These are phyloP conservation scores for Euclidium syriacum DNA, from an alignment of 345 rosid species.

Conservation along the genomic window DNA sequence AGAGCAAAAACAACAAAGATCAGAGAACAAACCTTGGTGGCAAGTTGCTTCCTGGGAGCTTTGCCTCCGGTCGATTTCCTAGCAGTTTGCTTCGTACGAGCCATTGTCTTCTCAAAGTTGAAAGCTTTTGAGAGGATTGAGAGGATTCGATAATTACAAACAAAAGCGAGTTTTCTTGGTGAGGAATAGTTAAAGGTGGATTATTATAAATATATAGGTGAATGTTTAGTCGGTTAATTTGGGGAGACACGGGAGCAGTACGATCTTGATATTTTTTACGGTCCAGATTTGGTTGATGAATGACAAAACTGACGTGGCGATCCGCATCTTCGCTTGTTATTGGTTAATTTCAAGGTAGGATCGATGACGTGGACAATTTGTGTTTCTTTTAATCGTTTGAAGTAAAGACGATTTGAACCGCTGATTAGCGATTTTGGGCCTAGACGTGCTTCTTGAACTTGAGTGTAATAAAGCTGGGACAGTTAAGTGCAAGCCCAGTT, in stretches of 20 bases:
- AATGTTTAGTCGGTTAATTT: slow-evolving; percentile 20
- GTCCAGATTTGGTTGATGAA: not conserved
- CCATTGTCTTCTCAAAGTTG: slow-evolving; percentile 34
- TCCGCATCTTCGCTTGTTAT: not conserved
- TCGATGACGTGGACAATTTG: slow-evolving; percentile 24
- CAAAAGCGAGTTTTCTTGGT: not conserved
- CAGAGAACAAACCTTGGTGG: slow-evolving; percentile 39
- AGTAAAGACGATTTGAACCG: not conserved
- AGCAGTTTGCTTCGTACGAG: slow-evolving; percentile 67
- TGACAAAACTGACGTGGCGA: slow-evolving; percentile 5
- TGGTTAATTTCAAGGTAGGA: not conserved
- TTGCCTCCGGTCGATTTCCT: slow-evolving; percentile 60
- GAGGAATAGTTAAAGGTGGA: not conserved
- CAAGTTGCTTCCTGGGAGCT: slow-evolving; percentile 60
- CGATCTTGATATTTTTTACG: not conserved
- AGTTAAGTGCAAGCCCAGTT: too few species aligned
- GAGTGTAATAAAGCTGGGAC: too few species aligned
- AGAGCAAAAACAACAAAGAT: not conserved
- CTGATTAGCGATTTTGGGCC: not conserved
- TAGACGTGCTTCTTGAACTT: not conserved
- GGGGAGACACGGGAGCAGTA: not conserved
- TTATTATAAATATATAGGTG: not conserved
- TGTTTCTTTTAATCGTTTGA: slow-evolving; percentile 11
- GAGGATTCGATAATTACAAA: not conserved
- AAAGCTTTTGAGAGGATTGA: not conserved